Base-by-base conservation (phyloP, 768 basidiomycete species). In the Tylopilus sp. region DNA sequence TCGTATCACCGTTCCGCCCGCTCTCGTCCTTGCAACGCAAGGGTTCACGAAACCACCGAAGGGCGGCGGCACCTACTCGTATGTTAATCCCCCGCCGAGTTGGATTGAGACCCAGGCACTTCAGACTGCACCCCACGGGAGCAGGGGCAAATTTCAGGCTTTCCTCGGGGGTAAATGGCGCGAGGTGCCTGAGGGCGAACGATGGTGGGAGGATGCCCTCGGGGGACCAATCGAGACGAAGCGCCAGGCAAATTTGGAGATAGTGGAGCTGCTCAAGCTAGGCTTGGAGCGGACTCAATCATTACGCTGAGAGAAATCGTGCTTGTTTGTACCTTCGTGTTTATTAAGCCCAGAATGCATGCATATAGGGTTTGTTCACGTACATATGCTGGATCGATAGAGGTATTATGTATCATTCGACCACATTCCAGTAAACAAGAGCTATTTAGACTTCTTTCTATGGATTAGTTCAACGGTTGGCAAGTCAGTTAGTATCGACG, bases 1-100 rank as follows among this genome's bases (percentile, higher is more conserved):
- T 0, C 78, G 87, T 1, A 83, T 90, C 53, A 89, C 86, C 18
- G 75, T 88, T 48, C 88, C 88, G 2, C 88, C 88, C 12, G 73
- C 75, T 3, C 51, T 91, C 53, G 77, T 78, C 11, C 66, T 88
- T 30, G 84, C 81, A 1, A 57, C 71, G 1, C 81, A 85, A 52
- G 88, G 88, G 0, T 81, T 84, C 57, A 62, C 62, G 38, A 58
- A 62, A 21, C 65, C 71, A 4, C 59, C 2, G 21, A 31, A 10
- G 0, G 53, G 52, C 8, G 41, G 25, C 3, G 47, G 66, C 57
- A 61, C 64, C 52, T 70, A 83, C 57, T 67, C 69, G 1, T 56
- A 3, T 20, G n/a, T 48, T 0, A 54, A 67, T 20, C 67, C 69
- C 3, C 67, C 67, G 3, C 58, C 64, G 2, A 62, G 58, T 23